These are phyloP conservation scores for Globisporangium acanthophoron DNA, from an alignment of 352 stramenopile species.

Conservation along the genomic window DNA sequence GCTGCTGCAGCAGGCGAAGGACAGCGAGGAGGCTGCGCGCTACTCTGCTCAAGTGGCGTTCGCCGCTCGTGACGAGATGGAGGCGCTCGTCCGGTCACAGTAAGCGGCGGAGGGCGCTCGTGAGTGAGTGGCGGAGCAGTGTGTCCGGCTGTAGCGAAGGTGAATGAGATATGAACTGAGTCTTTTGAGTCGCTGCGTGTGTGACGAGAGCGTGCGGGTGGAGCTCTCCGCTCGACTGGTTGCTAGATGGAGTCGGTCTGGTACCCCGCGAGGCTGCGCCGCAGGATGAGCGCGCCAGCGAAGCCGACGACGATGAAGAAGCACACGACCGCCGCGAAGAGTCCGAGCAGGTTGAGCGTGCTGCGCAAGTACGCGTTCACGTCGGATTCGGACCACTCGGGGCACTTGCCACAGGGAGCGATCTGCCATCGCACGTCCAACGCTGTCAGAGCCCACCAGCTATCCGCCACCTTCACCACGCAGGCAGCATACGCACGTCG, in stretches of 20 bases:
- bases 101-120: conserved; percentile 11
- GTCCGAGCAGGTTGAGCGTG: conserved; percentile 54
- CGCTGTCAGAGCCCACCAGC: neutral
- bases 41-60: conserved; percentile 71
- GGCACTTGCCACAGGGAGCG: conserved; percentile 63
- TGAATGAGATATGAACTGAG: conserved; percentile 20
- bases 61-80: conserved; percentile 51
- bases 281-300: conserved; percentile 57
- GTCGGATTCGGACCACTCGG: conserved; percentile 67
- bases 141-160: neutral
- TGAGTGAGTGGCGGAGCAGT: neutral
- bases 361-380: conserved; percentile 63
- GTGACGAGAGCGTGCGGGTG: neutral
- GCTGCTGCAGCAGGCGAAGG: conserved; percentile 39
- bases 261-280: conserved; percentile 69
- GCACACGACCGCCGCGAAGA: conserved; percentile 61
- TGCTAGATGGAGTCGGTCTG: conserved; percentile 79
- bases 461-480: neutral
- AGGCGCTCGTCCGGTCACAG: conserved; percentile 40
- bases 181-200: neutral
- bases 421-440: conserved; percentile 22
- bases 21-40: conserved; percentile 66
- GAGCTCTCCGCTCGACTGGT: neutral
- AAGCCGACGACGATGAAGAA: conserved; percentile 79
- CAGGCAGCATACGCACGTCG: conserved; percentile 34